Base-by-base conservation (phyloP, 805 yeast species). In the Lachancea sp. region DNA sequence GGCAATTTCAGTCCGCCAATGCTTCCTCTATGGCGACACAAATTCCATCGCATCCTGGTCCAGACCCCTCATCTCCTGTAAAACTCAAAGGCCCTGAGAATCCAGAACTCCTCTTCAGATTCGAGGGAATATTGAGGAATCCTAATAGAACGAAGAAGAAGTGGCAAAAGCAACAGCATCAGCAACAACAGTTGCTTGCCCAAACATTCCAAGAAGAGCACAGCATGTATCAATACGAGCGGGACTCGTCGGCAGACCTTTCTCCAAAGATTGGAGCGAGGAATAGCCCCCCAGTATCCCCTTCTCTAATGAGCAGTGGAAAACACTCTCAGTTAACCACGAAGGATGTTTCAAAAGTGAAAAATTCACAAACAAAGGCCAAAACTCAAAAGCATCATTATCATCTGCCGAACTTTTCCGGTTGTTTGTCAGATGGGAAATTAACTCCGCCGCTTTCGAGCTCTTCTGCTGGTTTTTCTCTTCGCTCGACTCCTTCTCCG, bases 31-130 rank as follows among this genome's bases (percentile, higher is more conserved):
- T 21, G 24, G 19, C 28, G 23, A 11, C 38, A 16, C 38, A 38
- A 28, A 13, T 28, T n/a, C 46, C 54, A 18, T 42, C 48, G 16
- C 50, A 51, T 30, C 44, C 54, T 13, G 45, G 49, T 36, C 40
- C 56, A 42, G 43, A 65, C 42, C 49, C 54, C 24, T 29, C 55
- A 50, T 31, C 63, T 48, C 29, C 54, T 40, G 41, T 38, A 16
- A 45, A 45, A 13, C 17, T 33, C 3, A 36, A 36, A 30, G 19
- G 28, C 8, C 21, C 31, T 2, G 62, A 55, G 9, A 63, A 67
- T 1, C 75, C 70, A 19, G 71, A 70, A 23, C 45, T 49, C 21
- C 51, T 65, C 23, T 71, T 72, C 55, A 58, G 74, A 35, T 71
- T 71, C 46, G 77, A 71, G 41, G 64, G 66, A 4, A 51, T 71